Evolutionary conservation across 1,139 yeast genomes (phyloP), one percentile per base, ranked within the genome.

Genomic region (Geotrichum australiense): DNA sequence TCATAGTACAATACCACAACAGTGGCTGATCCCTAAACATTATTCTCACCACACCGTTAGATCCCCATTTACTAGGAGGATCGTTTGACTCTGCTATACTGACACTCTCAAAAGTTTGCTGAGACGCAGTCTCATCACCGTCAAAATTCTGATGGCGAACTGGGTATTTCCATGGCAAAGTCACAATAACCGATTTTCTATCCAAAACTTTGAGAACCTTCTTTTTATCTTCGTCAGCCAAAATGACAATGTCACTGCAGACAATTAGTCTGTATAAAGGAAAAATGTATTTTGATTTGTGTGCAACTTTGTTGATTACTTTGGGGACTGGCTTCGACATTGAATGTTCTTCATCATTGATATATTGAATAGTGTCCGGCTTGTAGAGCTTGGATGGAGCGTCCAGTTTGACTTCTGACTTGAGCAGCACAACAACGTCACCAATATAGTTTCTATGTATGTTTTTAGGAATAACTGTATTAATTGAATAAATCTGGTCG

Each of bases 141-240:
- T 31, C 35, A 31, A n/a, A 15, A 8, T 19, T 16, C 3, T 12
- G 19, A 20, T 43, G 37, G 3, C 41, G 38, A 7, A 37, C 40
- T 1, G 45, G 45, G 22, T 35, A 43, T 23, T 31, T 39, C 47
- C 47, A 43, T 6, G 47, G 44, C 8, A 43, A 14, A 2, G 44
- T 23, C 4, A 37, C 47, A 8, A 36, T 24, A 8, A 43, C 23
- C n/a, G 41, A 38, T 10, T 28, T 22, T 24, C 44, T 29, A 8
- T 41, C 35, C 2, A 43, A 14, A 5, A 45, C 38, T 15, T 38
- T 35, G 16, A 38, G 21, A 5, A 45, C 41, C 23, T 32, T 35
- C 26, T 42, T 41, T 37, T 35, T 42, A 20, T 45, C 45, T 16
- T 45, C 47, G 30, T 45, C 44, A 5, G 41, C 38, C 15, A 45